phyloP scores from a whole-genome alignment of 2,329 filamentous ascomycete species.

The Purpureocillium lavendulum region DNA sequence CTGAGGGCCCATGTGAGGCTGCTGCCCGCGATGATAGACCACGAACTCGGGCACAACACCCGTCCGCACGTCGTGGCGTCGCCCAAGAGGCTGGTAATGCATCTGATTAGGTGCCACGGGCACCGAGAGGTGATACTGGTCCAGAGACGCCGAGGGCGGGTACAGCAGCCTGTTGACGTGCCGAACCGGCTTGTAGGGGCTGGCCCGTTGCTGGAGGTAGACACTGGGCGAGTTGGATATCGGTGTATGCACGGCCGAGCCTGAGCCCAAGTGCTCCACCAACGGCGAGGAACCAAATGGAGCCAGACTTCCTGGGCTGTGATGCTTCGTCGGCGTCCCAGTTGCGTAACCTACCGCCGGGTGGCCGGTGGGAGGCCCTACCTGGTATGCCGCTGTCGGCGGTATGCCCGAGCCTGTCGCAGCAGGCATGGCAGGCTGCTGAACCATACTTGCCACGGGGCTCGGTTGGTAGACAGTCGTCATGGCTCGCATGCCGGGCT shows the following conservation, averaged over 20 bases:
- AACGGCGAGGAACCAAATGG: slow-evolving; percentile 55
- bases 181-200: slow-evolving; percentile 86
- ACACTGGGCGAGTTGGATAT: slow-evolving; percentile 77
- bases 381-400: slow-evolving; percentile 14
- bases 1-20: slow-evolving; percentile 12
- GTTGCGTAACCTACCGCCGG: slow-evolving; percentile 29
- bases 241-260: slow-evolving; percentile 49
- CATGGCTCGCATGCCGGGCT: slow-evolving; percentile 61
- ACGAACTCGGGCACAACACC: slow-evolving; percentile 62
- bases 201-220: slow-evolving; percentile 80
- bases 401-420: slow-evolving; percentile 13
- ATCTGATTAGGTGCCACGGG: slow-evolving; percentile 61
- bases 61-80: slow-evolving; percentile 57
- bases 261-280: slow-evolving; percentile 50
- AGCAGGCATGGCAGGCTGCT: slow-evolving; percentile 20
- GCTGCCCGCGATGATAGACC: slow-evolving; percentile 23
- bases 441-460: slow-evolving; percentile 30
- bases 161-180: slow-evolving; percentile 86
- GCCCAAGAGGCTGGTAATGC: slow-evolving; percentile 73
- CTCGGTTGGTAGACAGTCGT: slow-evolving; percentile 62
- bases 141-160: slow-evolving; percentile 71
- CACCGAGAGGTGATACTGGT: slow-evolving; percentile 57
- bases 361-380: slow-evolving; percentile 14
- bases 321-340: slow-evolving; percentile 44
- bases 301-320: slow-evolving; percentile 41